Conservation (phyloP, 23 red algal species). For the Gracilariopsis chorda region DNA sequence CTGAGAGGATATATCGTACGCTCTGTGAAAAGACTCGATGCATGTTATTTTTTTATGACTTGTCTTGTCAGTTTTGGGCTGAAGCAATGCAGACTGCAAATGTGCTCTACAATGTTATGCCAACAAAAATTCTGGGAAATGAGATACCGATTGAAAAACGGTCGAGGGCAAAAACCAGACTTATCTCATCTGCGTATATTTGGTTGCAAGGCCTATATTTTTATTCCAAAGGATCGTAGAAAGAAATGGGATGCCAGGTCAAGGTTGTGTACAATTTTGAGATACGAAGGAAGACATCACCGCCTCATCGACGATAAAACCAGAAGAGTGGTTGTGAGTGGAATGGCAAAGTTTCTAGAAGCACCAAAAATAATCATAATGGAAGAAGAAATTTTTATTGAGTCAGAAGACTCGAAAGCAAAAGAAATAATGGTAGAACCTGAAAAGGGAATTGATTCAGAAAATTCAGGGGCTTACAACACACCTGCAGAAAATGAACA, state of each 20-base stretch:
- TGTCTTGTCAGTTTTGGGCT: slow-evolving; percentile 1
- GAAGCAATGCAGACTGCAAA: slow-evolving; percentile 30
- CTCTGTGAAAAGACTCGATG: slow-evolving; percentile 33
- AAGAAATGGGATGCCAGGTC: slow-evolving; percentile 7
- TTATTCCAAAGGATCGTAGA: background rate
- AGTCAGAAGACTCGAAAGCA: too few relatives aligned
- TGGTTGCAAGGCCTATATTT: background rate
- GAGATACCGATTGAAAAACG: background rate
- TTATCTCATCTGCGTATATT: background rate
- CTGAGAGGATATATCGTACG: slow-evolving; percentile 31
- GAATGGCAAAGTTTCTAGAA: background rate
- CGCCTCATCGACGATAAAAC: background rate
- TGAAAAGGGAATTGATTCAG: too few relatives aligned
- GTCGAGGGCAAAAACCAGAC: background rate
- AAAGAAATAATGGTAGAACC: too few relatives aligned
- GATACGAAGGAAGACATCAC: slow-evolving; percentile 4
- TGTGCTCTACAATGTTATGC: slow-evolving; percentile 6
- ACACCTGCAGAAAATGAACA: background rate
- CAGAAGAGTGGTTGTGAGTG: background rate
- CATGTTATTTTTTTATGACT: background rate
- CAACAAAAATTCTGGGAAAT: background rate
- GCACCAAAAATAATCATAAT: background rate
- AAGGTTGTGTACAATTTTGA: background rate
- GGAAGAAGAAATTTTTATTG: background rate
- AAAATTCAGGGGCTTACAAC: background rate